phyloP scores from a whole-genome alignment of 2,329 filamentous ascomycete species.

The Stagonosporopsis chrysanthemi region DNA sequence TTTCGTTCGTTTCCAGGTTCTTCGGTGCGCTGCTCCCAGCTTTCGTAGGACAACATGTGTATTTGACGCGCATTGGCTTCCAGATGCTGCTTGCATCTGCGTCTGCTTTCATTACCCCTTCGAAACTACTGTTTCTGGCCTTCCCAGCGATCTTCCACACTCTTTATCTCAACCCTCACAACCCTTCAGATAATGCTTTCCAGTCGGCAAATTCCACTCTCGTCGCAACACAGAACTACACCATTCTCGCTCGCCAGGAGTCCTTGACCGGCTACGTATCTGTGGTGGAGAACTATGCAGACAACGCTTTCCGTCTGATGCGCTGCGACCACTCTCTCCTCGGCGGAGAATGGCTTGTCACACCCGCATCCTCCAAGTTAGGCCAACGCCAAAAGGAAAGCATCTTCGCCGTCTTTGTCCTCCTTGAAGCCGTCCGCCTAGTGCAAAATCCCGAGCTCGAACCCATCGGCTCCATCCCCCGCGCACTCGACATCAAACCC shows the following conservation, averaged over 20 bases:
- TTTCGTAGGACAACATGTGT: conserved; percentile 67
- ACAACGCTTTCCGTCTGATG: conserved; percentile 78
- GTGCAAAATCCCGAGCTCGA: conserved; percentile 59
- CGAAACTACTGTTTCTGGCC: conserved; percentile 69
- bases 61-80: conserved; percentile 75
- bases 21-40: conserved; percentile 52
- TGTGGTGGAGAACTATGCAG: conserved; percentile 74
- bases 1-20: conserved; percentile 59
- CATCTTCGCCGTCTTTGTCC: conserved; percentile 94
- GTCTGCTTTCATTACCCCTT: conserved; percentile 73
- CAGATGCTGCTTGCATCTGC: conserved; percentile 71
- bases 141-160: conserved; percentile 78
- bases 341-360: conserved; percentile 86
- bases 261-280: conserved; percentile 92
- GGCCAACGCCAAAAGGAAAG: conserved; percentile 73
- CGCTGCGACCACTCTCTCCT: conserved; percentile 94
- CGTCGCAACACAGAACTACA: conserved; percentile 67
- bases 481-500: conserved; percentile 49
- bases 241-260: conserved; percentile 80
- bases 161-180: conserved; percentile 75
- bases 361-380: conserved; percentile 48
- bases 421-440: conserved; percentile 89
- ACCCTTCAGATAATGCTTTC: conserved; percentile 68
- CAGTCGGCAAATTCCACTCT: conserved; percentile 72
- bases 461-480: conserved; percentile 11